Conservation (phyloP, 345 rosid species). For the Linum usitatissimum region DNA sequence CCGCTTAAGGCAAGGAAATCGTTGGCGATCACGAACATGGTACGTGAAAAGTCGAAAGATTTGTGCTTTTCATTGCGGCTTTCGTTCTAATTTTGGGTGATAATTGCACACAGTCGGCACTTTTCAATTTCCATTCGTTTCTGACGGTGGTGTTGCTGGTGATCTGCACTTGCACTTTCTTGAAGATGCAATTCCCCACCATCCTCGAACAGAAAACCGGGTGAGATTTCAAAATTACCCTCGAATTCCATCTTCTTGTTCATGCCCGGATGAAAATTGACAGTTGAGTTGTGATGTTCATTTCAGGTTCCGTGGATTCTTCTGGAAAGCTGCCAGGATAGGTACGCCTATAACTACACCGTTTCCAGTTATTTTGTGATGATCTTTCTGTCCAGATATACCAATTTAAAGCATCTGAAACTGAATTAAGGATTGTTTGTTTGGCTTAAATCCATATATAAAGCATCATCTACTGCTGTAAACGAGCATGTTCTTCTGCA, state of each 20-base stretch:
- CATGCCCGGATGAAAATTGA: too few species aligned
- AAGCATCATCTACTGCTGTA: too few species aligned
- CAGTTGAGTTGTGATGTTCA: neutral
- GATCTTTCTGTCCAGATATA: neutral
- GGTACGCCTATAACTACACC: neutral
- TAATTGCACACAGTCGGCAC: neutral
- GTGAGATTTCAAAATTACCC: neutral
- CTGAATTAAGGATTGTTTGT: too few species aligned
- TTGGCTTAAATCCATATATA: too few species aligned
- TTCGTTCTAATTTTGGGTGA: neutral
- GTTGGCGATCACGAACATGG: neutral
- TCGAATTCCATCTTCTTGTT: neutral
- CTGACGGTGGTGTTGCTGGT: slow-evolving; percentile 9
- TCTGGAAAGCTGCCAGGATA: slow-evolving; percentile 4
- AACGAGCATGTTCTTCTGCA: too few species aligned
- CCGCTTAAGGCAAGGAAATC: neutral
- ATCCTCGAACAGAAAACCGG: slow-evolving; percentile 7
- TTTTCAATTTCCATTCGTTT: slow-evolving; percentile 6
- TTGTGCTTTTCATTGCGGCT: neutral
- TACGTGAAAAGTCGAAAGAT: neutral
- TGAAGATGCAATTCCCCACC: slow-evolving; percentile 10
- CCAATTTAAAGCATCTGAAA: neutral
- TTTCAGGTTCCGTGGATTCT: slow-evolving; percentile 5
- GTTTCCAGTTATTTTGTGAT: neutral
- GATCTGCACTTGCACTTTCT: slow-evolving; percentile 12